phyloP scores from a whole-genome alignment of 306 rosid genomes.

The cucumber (Cucumis sativus) region Cucumber_9930_V3 NC_026657.2:34391501-34392000 shows the following conservation, averaged over 20 bases:
- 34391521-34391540: slow-evolving; percentile 40
- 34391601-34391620: slow-evolving; percentile 44
- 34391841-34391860: slow-evolving; percentile 59
- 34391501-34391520: slow-evolving; percentile 47
- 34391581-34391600: slow-evolving; percentile 69
- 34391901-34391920: slow-evolving; percentile 49
- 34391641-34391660: slow-evolving; percentile 50
- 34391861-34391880: slow-evolving; percentile 44
- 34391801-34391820: slow-evolving; percentile 42
- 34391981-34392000: slow-evolving; percentile 48
- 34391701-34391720: slow-evolving; percentile 51
- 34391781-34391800: slow-evolving; percentile 45
- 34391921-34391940: slow-evolving; percentile 38
- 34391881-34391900: slow-evolving; percentile 40
- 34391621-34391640: slow-evolving; percentile 43
- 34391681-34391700: slow-evolving; percentile 56
- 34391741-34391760: slow-evolving; percentile 48
- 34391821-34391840: slow-evolving; percentile 41
- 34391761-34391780: slow-evolving; percentile 28
- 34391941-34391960: slow-evolving; percentile 45
- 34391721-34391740: slow-evolving; percentile 41
- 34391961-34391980: slow-evolving; percentile 50
- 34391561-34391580: slow-evolving; percentile 44
- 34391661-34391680: slow-evolving; percentile 37
- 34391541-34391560: slow-evolving; percentile 33